Conservation (phyloP, 2,329 filamentous ascomycete species). For the Madurella mycetomatis region DNA sequence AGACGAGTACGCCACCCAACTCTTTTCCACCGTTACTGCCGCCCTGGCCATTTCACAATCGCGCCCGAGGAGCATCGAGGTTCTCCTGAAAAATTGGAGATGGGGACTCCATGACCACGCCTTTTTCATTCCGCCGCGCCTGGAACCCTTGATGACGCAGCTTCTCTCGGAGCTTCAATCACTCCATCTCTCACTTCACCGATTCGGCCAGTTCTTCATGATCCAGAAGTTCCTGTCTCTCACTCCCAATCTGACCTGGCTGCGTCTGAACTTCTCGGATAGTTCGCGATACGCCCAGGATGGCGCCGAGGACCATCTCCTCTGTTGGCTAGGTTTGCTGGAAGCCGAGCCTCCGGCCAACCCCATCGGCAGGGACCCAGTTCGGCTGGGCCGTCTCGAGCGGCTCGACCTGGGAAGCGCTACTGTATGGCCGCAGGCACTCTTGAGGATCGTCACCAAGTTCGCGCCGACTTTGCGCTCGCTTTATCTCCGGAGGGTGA, state of each 20-base stretch:
- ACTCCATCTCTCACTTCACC: constrained; percentile 36
- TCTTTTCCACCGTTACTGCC: constrained; percentile 40
- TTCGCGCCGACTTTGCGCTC: constrained; percentile 41
- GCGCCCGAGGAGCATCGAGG: constrained; percentile 42
- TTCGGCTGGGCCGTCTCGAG: constrained; percentile 34
- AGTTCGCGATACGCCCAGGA: neutral
- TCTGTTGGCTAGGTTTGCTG: constrained; percentile 36
- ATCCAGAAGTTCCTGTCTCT: constrained; percentile 36
- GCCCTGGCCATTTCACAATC: constrained; percentile 39
- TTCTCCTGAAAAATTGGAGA: constrained; percentile 36
- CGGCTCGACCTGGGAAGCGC: constrained; percentile 43
- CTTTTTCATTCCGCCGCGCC: constrained; percentile 43
- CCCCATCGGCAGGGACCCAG: constrained; percentile 12
- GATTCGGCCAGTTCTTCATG: neutral
- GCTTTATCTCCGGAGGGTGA: constrained; percentile 45
- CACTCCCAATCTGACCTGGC: constrained; percentile 42
- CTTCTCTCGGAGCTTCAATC: constrained; percentile 44
- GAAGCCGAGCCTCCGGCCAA: constrained; percentile 1
- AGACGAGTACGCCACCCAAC: constrained; percentile 28
- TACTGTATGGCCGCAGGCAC: constrained; percentile 24
- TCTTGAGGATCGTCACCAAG: constrained; percentile 38
- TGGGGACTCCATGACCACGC: constrained; percentile 36
- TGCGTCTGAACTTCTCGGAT: constrained; percentile 48
- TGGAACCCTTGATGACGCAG: constrained; percentile 34
- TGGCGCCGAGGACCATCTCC: constrained; percentile 27